phyloP scores from a whole-genome alignment of 495 filamentous ascomycete genomes.

The Poronia punctata region DNA sequence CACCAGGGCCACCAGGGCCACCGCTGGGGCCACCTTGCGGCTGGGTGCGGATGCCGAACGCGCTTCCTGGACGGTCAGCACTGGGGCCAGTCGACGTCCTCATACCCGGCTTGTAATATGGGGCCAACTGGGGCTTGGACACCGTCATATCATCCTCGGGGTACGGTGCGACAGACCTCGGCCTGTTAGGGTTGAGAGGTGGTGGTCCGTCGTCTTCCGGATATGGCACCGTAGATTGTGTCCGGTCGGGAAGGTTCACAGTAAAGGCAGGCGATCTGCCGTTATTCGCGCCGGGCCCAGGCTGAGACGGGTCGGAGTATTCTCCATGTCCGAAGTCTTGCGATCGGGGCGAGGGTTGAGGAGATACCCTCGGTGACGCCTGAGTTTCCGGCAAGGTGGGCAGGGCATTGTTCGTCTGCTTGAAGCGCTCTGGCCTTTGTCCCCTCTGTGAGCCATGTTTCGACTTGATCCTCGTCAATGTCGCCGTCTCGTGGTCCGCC shows the following conservation, averaged over 20 bases:
- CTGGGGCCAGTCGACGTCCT: conserved; percentile 34
- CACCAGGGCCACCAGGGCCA: too few relatives aligned
- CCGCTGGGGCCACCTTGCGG: conserved; percentile 12
- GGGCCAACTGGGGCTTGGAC: conserved; percentile 20
- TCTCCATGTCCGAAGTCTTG: conserved; percentile 36
- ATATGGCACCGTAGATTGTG: conserved; percentile 57
- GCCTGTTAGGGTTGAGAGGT: conserved; percentile 27
- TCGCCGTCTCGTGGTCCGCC: conserved; percentile 87
- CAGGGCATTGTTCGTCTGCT: conserved; percentile 36
- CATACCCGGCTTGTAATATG: conserved; percentile 29
- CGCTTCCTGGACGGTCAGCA: conserved; percentile 56
- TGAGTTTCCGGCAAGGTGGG: conserved; percentile 43
- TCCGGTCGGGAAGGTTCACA: conserved; percentile 36
- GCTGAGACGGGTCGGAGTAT: conserved; percentile 61
- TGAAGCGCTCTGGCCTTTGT: conserved; percentile 60
- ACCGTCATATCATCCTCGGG: conserved; percentile 42
- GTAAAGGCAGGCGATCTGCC: conserved; percentile 42
- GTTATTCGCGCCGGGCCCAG: conserved; percentile 30
- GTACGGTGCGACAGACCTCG: conserved; percentile 41
- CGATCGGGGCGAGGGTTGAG: conserved; percentile 28
- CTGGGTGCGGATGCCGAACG: conserved; percentile 55
- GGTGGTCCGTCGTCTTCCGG: conserved; percentile 51
- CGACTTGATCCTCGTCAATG: conserved; percentile 84
- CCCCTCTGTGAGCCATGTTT: conserved; percentile 82
- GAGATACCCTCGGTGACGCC: conserved; percentile 19